Base-by-base conservation (phyloP, 2,329 filamentous ascomycete genomes). In the Diaporthe australafricana region DNA sequence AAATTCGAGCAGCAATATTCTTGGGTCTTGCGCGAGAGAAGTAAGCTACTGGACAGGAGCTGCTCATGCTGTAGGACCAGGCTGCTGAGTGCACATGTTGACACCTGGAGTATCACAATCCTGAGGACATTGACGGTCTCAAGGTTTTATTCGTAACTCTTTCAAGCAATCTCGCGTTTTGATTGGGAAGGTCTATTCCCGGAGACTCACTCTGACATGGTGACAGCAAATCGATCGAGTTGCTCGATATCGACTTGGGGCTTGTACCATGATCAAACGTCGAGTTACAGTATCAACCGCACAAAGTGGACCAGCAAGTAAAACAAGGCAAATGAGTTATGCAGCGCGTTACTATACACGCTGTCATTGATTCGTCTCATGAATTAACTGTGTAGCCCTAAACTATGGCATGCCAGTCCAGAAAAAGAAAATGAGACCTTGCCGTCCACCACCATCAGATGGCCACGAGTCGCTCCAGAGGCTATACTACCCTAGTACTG, bases 191-290 rank as follows among this genome's bases (percentile, higher is more conserved):
- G 22, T 22, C 2, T 16, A 8, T 0, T 22, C 17, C 30, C 6
- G 6, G 25, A n/a, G 9, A 35, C 0, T n/a, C 9, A 5, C 5
- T 38, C 7, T n/a, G 1, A 16, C 1, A 11, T 22, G 8, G 6
- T 8, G 20, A 12, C 7, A 20, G 32, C 3, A n/a, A 4, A 27
- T 5, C 14, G 25, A 20, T 6, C 25, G 22, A 12, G 22, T 2
- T 20, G 35, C 14, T 60, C 22, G 38, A n/a, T 25, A 27, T n/a
- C n/a, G n/a, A n/a, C n/a, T n/a, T n/a, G n/a, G n/a, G n/a, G n/a
- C n/a, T n/a, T n/a, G n/a, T n/a, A n/a, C n/a, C n/a, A n/a, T n/a
- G n/a, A n/a, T n/a, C n/a, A 20, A 7, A 14, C 35, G 17, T 16
- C 16, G 7, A 40, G 16, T 27, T 5, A 42, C 12, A 17, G 22